Conservation (phyloP, 306 rosid genomes). For the Dalbergia cochinchinensis region DNA sequence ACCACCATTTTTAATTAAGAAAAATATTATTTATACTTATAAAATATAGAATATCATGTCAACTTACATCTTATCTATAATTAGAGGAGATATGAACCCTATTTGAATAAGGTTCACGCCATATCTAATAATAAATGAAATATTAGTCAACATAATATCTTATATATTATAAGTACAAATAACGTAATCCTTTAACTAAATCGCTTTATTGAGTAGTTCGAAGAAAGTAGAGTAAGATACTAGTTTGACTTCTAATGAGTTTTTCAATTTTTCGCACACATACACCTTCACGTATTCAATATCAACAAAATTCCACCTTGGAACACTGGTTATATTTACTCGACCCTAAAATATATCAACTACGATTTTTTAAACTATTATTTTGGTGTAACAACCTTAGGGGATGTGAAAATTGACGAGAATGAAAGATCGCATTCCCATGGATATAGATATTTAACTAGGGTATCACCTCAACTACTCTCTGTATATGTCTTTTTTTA, state of each 20-base stretch:
- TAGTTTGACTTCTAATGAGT: conserved; percentile 25
- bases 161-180: no score
- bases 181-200: neutral
- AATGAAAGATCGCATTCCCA: neutral
- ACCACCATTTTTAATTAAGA: no score
- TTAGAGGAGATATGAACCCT: no score
- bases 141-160: no score
- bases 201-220: neutral
- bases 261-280: conserved; percentile 16
- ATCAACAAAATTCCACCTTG: neutral
- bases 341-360: neutral
- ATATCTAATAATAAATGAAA: no score
- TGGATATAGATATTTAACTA: neutral
- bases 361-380: conserved; percentile 10
- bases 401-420: neutral
- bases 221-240: neutral
- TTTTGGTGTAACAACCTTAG: conserved; percentile 37
- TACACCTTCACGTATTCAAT: neutral
- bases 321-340: neutral
- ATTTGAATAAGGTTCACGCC: no score
- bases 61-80: no score
- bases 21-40: no score
- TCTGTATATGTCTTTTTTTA: neutral
- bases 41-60: no score
- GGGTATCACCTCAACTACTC: conserved; percentile 34